A percentile compares a stretch with the other conserved stretches of the same genome.
Conservation (phyloP, 1,284 basidiomycete species). For the Athelia sp. region DNA sequence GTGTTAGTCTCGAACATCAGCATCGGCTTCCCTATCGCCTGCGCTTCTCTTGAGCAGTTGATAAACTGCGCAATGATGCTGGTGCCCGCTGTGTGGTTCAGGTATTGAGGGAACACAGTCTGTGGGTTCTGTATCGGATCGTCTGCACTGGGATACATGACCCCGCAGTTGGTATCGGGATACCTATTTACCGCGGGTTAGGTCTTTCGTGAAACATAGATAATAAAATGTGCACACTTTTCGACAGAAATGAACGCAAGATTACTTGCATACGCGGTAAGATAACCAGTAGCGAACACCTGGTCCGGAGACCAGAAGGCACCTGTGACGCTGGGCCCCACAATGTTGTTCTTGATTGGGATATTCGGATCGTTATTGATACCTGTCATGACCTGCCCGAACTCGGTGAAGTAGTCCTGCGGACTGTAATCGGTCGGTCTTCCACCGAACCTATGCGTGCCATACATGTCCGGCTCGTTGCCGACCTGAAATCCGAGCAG, state of each 20-base stretch:
- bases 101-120: conserved; percentile 46
- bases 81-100: conserved; percentile 50
- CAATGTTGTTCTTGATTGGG: conserved; percentile 40
- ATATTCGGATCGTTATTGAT: conserved; percentile 39
- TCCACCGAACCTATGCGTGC: conserved; percentile 10
- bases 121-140: conserved; percentile 44
- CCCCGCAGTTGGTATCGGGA: conserved; percentile 49
- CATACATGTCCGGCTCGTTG: conserved; percentile 72
- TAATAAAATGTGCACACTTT: too few relatives aligned
- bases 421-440: conserved; percentile 28
- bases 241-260: conserved; percentile 52
- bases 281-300: too few relatives aligned
- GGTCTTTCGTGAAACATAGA: not conserved
- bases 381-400: conserved; percentile 26
- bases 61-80: conserved; percentile 45
- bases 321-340: conserved; percentile 58
- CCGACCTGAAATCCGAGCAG: conserved; percentile 58
- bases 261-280: conserved; percentile 39
- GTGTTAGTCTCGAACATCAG: conserved; percentile 72
- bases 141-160: conserved; percentile 37
- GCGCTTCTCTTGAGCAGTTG: conserved; percentile 40
- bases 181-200: conserved; percentile 12
- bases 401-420: conserved; percentile 41
- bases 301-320: conserved; percentile 49
- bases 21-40: conserved; percentile 43